phyloP scores from a whole-genome alignment of 192 early-diverging fungal species.

The Linnemannia zychae region DNA sequence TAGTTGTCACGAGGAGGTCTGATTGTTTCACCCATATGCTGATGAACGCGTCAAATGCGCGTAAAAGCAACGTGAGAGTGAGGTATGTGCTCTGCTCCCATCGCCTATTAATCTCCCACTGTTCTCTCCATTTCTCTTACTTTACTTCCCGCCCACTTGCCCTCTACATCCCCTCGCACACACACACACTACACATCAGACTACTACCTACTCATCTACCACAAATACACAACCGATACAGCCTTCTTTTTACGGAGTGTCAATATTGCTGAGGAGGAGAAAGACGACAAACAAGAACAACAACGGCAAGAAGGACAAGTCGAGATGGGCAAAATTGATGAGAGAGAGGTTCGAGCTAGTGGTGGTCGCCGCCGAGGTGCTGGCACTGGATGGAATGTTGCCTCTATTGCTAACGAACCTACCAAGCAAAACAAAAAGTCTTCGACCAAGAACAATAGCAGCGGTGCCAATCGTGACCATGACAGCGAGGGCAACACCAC shows the following conservation, averaged over 20 bases:
- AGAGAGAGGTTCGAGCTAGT: background rate
- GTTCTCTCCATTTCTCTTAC: background rate
- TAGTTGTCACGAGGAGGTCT: background rate
- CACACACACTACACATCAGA: background rate
- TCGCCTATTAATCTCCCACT: too few species aligned
- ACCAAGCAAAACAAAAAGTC: background rate
- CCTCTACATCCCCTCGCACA: too few species aligned
- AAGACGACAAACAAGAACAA: too few species aligned
- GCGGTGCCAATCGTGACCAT: background rate
- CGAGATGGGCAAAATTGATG: constrained; percentile 9
- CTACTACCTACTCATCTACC: background rate
- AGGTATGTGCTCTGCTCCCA: background rate
- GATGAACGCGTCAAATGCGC: background rate
- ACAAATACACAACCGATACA: background rate
- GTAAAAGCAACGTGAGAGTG: background rate
- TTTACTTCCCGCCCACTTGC: background rate
- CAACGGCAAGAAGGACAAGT: background rate
- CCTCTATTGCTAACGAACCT: background rate
- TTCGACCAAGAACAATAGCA: background rate
- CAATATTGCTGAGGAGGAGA: background rate
- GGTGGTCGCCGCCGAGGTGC: background rate
- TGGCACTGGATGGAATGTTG: background rate
- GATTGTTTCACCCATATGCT: background rate
- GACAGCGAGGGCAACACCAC: background rate
- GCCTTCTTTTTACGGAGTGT: background rate